Conservation (phyloP, 1,284 basidiomycete genomes). For the Cryptococcus sp. region DNA sequence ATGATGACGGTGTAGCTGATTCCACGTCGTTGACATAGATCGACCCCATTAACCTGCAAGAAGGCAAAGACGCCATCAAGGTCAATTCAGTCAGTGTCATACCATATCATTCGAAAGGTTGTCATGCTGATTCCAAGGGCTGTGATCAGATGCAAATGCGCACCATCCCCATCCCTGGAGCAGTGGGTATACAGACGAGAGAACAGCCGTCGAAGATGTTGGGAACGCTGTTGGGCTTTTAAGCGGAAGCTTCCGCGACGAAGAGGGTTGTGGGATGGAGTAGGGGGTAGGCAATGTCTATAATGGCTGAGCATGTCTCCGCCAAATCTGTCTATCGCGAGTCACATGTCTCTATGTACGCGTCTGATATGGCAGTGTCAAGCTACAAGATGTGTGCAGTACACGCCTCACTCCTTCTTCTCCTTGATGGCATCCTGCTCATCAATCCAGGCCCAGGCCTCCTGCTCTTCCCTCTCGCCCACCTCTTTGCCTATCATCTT, state of each 20-base stretch:
- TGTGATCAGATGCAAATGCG: conserved; percentile 11
- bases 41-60: conserved; percentile 7
- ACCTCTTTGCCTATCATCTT: conserved; percentile 15
- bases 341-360: no score
- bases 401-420: not conserved
- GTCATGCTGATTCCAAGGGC: not conserved
- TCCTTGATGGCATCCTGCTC: not conserved
- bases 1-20: not conserved
- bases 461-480: conserved; percentile 26
- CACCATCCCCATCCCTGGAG: conserved; percentile 13
- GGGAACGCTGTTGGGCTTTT: conserved; percentile 10
- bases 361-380: no score
- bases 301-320: no score
- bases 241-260: no score
- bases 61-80: conserved; percentile 5
- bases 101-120: no score
- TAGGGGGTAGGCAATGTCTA: no score
- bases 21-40: not conserved
- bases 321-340: no score
- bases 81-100: not conserved
- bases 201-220: conserved; percentile 13
- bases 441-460: conserved; percentile 37
- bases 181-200: conserved; percentile 12
- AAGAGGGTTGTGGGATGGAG: no score
- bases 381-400: no score